phyloP scores from a whole-genome alignment of 1,284 basidiomycete genomes.

The Cryptococcus maquisensis region DNA sequence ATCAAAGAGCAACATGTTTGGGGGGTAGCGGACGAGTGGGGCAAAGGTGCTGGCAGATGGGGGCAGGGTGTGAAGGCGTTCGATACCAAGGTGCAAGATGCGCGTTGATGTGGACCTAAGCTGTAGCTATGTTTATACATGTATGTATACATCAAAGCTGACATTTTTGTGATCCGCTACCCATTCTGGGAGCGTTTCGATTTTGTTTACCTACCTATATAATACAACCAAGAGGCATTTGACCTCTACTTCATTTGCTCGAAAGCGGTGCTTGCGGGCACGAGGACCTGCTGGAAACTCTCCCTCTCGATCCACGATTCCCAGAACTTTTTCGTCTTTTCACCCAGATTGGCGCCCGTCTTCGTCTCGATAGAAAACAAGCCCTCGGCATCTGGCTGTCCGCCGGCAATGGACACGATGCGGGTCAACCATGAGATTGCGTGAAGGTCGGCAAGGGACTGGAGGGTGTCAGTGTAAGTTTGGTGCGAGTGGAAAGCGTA shows the following conservation, averaged over 20 bases:
- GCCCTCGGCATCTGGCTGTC: conserved; percentile 51
- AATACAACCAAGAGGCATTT: not conserved
- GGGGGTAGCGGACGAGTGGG: conserved; percentile 51
- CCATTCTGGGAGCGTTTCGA: no score
- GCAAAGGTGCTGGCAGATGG: conserved; percentile 51
- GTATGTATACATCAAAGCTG: not conserved
- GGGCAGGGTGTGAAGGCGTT: conserved; percentile 47
- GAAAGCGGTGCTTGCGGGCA: conserved; percentile 14
- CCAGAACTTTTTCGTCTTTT: conserved; percentile 56
- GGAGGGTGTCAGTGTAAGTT: not conserved
- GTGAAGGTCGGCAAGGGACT: conserved; percentile 76
- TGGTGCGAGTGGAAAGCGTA: conserved; percentile 21
- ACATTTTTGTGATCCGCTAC: no score
- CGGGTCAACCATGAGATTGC: conserved; percentile 70
- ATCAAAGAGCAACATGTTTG: conserved; percentile 44
- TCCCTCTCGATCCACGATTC: conserved; percentile 59
- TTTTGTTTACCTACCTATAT: not conserved
- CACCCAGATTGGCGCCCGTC: conserved; percentile 36
- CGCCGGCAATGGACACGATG: conserved; percentile 59
- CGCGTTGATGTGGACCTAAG: no score
- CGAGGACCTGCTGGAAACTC: conserved; percentile 67
- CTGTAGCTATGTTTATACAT: not conserved
- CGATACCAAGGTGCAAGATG: no score
- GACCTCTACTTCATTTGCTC: not conserved
- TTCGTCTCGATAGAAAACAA: conserved; percentile 35